phyloP scores from a whole-genome alignment of 331 rosid genomes.

The Malus hybrid region DNA sequence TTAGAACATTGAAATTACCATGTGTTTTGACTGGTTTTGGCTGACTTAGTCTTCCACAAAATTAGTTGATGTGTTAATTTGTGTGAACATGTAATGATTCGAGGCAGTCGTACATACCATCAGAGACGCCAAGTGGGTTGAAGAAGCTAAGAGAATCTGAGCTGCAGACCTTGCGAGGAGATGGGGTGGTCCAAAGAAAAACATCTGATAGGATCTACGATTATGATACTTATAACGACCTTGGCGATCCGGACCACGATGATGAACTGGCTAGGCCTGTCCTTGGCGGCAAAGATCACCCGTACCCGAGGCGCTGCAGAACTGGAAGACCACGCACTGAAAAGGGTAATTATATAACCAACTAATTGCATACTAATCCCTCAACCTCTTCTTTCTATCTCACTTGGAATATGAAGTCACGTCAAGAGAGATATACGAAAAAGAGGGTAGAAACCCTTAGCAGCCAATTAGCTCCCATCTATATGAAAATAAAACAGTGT shows the following conservation, averaged over 20 bases:
- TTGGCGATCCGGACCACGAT: slow-evolving; percentile 18
- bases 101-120: slow-evolving; percentile 33
- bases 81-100: background rate
- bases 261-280: background rate
- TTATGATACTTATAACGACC: slow-evolving; percentile 48
- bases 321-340: background rate
- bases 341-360: background rate
- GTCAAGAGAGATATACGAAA: background rate
- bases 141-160: slow-evolving; percentile 39
- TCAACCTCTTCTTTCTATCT: background rate
- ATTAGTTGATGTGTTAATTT: background rate
- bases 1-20: too few species aligned
- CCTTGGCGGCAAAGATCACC: background rate
- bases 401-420: background rate
- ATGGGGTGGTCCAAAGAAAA: slow-evolving; percentile 43
- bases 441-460: background rate
- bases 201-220: slow-evolving; percentile 41
- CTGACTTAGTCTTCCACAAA: too few species aligned
- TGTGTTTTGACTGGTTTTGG: too few species aligned
- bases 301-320: background rate
- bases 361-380: background rate
- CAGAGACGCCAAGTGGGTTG: slow-evolving; percentile 49
- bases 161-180: slow-evolving; percentile 31
- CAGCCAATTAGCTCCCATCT: background rate
- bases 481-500: too few species aligned